Evolutionary conservation across 768 basidiomycete species (phyloP).

Genomic region (Macrolepiota dolichaula): DNA sequence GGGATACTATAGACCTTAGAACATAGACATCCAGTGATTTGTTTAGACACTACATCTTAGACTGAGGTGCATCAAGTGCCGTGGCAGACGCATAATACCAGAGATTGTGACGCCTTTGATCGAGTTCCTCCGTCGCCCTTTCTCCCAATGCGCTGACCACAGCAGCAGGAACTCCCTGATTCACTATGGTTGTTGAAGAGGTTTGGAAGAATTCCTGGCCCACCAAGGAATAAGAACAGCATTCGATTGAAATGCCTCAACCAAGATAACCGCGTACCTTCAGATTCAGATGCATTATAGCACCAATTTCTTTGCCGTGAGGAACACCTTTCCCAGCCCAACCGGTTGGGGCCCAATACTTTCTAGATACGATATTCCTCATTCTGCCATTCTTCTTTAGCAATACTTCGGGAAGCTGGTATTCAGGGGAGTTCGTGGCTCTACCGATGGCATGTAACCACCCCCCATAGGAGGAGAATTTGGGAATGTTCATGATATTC

Average conservation of each 20-base stretch:
- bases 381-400: not conserved
- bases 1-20: not conserved
- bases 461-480: conserved; percentile 20
- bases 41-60: not conserved
- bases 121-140: conserved; percentile 11
- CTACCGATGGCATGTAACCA: conserved; percentile 19
- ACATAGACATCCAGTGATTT: not conserved
- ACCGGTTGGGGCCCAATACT: not conserved
- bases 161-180: not conserved
- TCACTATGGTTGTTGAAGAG: not conserved
- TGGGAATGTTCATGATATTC: conserved; percentile 10
- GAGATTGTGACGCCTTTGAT: not conserved
- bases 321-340: conserved; percentile 2
- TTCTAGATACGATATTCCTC: not conserved
- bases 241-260: not conserved
- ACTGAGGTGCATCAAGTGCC: conserved; percentile 1
- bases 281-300: conserved; percentile 2
- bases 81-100: conserved; percentile 9
- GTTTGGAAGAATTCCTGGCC: conserved; percentile 1
- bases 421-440: conserved; percentile 15
- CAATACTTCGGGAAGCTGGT: conserved; percentile 13
- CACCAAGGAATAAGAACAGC: not conserved
- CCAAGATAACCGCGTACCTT: not conserved
- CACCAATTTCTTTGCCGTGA: conserved; percentile 8
- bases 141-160: conserved; percentile 6